Conservation (phyloP, 768 basidiomycete species). For the Psilocybe azurescens region DNA sequence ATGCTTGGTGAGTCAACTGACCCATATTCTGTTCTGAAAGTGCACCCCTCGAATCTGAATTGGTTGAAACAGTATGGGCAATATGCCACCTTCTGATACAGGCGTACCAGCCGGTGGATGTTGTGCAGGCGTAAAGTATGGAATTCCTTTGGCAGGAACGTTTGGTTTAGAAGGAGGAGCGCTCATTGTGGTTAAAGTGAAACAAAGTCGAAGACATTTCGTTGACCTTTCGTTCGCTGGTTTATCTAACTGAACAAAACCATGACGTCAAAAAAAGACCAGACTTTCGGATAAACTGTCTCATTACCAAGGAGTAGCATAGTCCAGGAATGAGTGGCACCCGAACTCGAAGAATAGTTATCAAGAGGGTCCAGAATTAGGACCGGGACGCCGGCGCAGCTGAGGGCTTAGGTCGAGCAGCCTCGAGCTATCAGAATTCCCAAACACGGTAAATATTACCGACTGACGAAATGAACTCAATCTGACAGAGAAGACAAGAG, state of each 20-base stretch:
- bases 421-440: neutral
- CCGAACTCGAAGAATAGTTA: no score
- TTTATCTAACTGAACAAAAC: no score
- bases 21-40: conserved; percentile 27
- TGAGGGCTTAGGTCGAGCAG: conserved; percentile 22
- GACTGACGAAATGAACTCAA: no score
- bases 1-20: conserved; percentile 28
- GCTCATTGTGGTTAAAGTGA: neutral
- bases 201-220: no score
- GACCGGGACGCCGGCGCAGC: no score
- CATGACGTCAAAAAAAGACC: no score
- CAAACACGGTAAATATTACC: no score
- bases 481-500: no score
- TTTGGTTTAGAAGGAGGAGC: conserved; percentile 27
- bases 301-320: conserved; percentile 32
- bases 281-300: no score
- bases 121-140: conserved; percentile 55
- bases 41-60: conserved; percentile 56
- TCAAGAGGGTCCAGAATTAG: no score
- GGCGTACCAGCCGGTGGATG: conserved; percentile 49
- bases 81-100: conserved; percentile 42
- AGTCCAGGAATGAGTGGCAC: conserved; percentile 44
- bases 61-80: conserved; percentile 52
- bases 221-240: no score
- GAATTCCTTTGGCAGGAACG: conserved; percentile 41